Percentiles rank a stretch among this genome's conserved stretches.
Evolutionary conservation across 2,329 filamentous ascomycete genomes (phyloP).

Genomic region (Elsinoe perseae): DNA sequence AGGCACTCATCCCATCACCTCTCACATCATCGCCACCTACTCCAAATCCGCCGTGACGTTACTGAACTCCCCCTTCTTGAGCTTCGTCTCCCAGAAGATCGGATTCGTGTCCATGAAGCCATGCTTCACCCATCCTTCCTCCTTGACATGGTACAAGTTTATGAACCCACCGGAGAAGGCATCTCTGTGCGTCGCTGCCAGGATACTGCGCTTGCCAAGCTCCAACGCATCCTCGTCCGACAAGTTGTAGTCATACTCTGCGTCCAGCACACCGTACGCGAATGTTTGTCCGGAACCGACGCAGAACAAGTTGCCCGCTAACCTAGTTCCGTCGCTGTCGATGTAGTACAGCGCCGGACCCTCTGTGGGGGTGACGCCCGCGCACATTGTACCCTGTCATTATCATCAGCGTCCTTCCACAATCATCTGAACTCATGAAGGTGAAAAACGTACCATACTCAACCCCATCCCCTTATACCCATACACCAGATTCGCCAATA

Average conservation of each 20-base stretch:
- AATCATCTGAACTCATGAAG: not conserved
- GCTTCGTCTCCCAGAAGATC: slow-evolving; percentile 99
- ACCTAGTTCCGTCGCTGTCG: slow-evolving; percentile 88
- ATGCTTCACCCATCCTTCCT: slow-evolving; percentile 97
- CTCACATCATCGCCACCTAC: slow-evolving; percentile 28
- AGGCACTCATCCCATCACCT: not conserved
- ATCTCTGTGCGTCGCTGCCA: slow-evolving; percentile 93
- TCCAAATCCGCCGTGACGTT: slow-evolving; percentile 77
- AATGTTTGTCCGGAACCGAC: slow-evolving; percentile 98
- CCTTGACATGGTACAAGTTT: slow-evolving; percentile 98
- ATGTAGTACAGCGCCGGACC: slow-evolving; percentile 98
- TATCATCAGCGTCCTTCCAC: slow-evolving; percentile 11
- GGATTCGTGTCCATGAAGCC: slow-evolving; percentile 97
- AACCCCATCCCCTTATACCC: slow-evolving; percentile 98
- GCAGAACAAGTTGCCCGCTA: slow-evolving; percentile 93
- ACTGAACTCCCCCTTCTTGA: slow-evolving; percentile 96
- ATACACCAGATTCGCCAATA: slow-evolving; percentile 96
- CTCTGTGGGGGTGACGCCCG: slow-evolving; percentile 89
- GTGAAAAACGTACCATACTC: slow-evolving; percentile 57
- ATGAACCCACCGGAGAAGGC: slow-evolving; percentile 98
- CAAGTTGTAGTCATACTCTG: slow-evolving; percentile 87
- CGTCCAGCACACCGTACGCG: slow-evolving; percentile 94
- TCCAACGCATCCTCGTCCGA: slow-evolving; percentile 81
- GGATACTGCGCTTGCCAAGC: slow-evolving; percentile 82
- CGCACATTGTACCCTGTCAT: slow-evolving; percentile 81